A percentile compares a stretch with the other conserved stretches of the same genome.
Evolutionary conservation across 495 filamentous ascomycete genomes (phyloP).

Genomic region (Geopyxis carbonaria): DNA sequence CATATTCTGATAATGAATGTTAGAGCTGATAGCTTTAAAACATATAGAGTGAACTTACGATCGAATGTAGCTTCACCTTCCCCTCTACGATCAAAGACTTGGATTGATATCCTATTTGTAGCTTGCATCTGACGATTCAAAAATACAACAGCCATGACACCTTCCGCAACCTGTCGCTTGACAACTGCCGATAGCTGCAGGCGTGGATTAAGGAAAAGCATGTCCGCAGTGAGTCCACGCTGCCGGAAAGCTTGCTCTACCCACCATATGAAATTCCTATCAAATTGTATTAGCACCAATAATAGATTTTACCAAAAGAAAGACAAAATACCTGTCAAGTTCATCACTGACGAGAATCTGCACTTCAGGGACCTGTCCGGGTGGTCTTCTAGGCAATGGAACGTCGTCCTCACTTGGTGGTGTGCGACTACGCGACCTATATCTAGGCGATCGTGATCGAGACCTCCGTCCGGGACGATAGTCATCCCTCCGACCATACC

Average conservation of each 20-base stretch:
- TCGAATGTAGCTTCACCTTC: conserved; percentile 53
- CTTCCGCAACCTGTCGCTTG: conserved; percentile 70
- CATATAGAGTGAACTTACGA: conserved; percentile 30
- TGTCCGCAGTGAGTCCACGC: conserved; percentile 53
- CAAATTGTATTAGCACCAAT: conserved; percentile 10
- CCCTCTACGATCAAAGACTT: conserved; percentile 65
- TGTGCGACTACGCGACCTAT: conserved; percentile 42
- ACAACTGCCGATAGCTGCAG: conserved; percentile 61
- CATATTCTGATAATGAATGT: conserved; percentile 42
- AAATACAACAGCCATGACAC: conserved; percentile 68
- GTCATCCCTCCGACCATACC: conserved; percentile 31
- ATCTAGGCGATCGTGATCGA: conserved; percentile 25
- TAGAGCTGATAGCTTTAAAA: conserved; percentile 8
- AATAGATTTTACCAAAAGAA: neutral
- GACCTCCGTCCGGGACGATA: conserved; percentile 28
- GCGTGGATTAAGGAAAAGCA: conserved; percentile 60
- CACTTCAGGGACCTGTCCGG: conserved; percentile 73
- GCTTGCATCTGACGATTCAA: conserved; percentile 50
- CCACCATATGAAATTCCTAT: conserved; percentile 61
- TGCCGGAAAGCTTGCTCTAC: conserved; percentile 58
- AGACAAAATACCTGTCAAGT: conserved; percentile 43
- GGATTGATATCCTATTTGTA: conserved; percentile 54
- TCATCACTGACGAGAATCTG: conserved; percentile 71
- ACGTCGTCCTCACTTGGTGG: conserved; percentile 31
- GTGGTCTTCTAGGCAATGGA: conserved; percentile 47